A percentile compares a stretch with the other conserved stretches of the same genome.
Conservation (phyloP, 129 eudicot species). For the Chrysanthemum seticuspe region DNA sequence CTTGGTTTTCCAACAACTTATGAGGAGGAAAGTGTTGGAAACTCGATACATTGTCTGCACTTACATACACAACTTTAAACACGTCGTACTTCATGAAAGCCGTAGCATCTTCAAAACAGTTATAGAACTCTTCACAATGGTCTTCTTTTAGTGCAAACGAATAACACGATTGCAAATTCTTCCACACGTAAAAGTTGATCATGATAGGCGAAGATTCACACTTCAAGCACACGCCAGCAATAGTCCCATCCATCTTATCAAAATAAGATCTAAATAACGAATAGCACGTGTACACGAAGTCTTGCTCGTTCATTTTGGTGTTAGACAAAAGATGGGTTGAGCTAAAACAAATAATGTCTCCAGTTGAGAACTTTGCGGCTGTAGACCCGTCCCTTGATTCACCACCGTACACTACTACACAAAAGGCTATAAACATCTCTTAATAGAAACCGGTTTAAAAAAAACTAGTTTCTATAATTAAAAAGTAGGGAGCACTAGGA, state of each 20-base stretch:
- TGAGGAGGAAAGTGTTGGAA: constrained; percentile 39
- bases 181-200: constrained; percentile 50
- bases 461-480: too few relatives aligned
- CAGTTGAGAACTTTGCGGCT: constrained; percentile 62
- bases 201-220: constrained; percentile 20
- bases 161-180: constrained; percentile 51
- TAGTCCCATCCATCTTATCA: constrained; percentile 49
- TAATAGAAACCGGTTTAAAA: too few relatives aligned
- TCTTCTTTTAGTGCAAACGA: constrained; percentile 44
- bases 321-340: constrained; percentile 30
- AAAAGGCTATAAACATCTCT: too few relatives aligned
- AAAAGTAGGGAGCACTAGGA: too few relatives aligned
- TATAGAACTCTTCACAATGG: constrained; percentile 35
- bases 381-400: constrained; percentile 54
- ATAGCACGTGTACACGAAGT: constrained; percentile 41
- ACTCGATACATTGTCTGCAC: constrained; percentile 37
- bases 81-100: constrained; percentile 51
- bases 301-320: constrained; percentile 9
- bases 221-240: constrained; percentile 49
- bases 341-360: constrained; percentile 54
- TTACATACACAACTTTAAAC: constrained; percentile 61
- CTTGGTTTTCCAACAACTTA: constrained; percentile 33
- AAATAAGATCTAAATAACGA: constrained; percentile 55
- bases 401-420: constrained; percentile 37
- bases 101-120: constrained; percentile 35